Base-by-base conservation (phyloP, 1,139 yeast genomes). In the Blastobotrys indianensis region DNA sequence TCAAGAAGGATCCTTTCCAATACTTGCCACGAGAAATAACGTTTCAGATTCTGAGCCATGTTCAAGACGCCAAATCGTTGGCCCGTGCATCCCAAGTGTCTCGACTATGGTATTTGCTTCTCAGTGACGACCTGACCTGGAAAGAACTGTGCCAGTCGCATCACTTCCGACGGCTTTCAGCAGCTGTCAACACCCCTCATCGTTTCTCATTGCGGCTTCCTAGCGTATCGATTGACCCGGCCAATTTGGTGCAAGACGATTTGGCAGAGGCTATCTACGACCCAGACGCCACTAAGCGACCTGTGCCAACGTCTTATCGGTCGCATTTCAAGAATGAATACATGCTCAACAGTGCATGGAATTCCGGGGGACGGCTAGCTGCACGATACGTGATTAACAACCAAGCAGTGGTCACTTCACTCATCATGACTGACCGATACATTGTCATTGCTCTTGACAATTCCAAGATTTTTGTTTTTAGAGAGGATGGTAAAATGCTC, bases 11-110 rank as follows among this genome's bases (percentile, higher is more conserved):
- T 65, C 94, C 92, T 57, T 82, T 92, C 50, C 74, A 82, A 35
- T 79, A 85, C 11, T 72, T 92, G 43, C 98, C 98, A 2, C 75
- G 77, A 55, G 98, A 92, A 62, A 69, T 92, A 35, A 79, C 95
- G 1, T 74, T 90, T 47, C 85, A 87, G 58, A 84, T 92, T 40
- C 69, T 92, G 43, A 84, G 95, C 53, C 87, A 84, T 64, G 70
- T 92, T 57, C 96, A 87, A 41, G 73, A 69, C 51, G 72, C 74
- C 12, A 48, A 56, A 46, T 62, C 72, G 7, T 58, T 70, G 30
- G 72, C 73, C 9, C 58, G 72, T 3, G 73, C 74, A 1, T 64
- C 72, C 7, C 73, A 69, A 50, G 74, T 70, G n/a, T 67, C 72
- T 17, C 55, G 62, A 38, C 61, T 65, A 30, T 70, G 74, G 74